Evolutionary conservation across 768 basidiomycete genomes (phyloP).

Genomic region (Termitomyces eurrhizus): DNA sequence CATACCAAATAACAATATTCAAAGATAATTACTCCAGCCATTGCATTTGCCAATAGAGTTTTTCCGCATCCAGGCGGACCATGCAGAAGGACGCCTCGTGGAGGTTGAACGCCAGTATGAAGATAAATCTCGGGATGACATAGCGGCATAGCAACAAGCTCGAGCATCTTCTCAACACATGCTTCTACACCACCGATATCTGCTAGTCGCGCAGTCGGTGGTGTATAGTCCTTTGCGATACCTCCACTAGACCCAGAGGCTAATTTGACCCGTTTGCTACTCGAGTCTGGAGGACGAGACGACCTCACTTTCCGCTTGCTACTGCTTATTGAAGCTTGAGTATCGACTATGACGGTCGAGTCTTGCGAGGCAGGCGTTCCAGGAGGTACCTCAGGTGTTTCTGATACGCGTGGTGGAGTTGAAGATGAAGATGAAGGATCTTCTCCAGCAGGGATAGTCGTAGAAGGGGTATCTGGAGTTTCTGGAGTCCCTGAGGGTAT

Average conservation of each 20-base stretch:
- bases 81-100: slow-evolving; percentile 87
- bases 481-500: slow-evolving; percentile 8
- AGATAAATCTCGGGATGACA: slow-evolving; percentile 94
- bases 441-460: slow-evolving; percentile 21
- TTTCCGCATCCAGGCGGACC: slow-evolving; percentile 98
- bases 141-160: slow-evolving; percentile 94
- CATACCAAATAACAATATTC: not conserved
- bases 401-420: slow-evolving; percentile 14
- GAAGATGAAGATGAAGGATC: slow-evolving; percentile 15
- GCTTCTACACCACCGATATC: slow-evolving; percentile 85
- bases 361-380: slow-evolving; percentile 13
- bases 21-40: slow-evolving; percentile 74
- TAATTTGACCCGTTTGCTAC: slow-evolving; percentile 55
- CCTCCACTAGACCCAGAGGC: slow-evolving; percentile 21
- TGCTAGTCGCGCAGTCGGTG: slow-evolving; percentile 73
- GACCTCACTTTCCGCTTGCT: slow-evolving; percentile 66
- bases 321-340: slow-evolving; percentile 17
- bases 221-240: slow-evolving; percentile 59
- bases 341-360: slow-evolving; percentile 8
- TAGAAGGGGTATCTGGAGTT: slow-evolving; percentile 21
- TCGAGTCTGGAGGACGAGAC: slow-evolving; percentile 46
- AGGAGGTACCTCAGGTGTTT: slow-evolving; percentile 8
- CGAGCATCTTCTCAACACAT: slow-evolving; percentile 90
- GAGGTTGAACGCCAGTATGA: slow-evolving; percentile 89
- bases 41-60: slow-evolving; percentile 89